These are phyloP conservation scores for Potentilla sterilis DNA, from an alignment of 306 rosid genomes.

Conservation along the genomic window DNA sequence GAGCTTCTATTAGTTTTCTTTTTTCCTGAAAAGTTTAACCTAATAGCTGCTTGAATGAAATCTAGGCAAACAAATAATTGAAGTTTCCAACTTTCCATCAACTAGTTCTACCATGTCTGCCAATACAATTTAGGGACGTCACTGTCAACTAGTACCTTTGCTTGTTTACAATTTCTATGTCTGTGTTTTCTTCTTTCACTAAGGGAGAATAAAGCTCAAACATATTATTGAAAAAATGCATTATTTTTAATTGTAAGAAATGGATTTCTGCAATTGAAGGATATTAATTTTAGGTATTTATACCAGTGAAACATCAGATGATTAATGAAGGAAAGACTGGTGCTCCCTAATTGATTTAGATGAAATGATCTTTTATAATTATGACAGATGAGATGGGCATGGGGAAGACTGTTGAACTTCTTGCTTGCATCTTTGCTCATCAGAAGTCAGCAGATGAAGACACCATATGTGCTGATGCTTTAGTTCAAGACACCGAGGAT, in stretches of 20 bases:
- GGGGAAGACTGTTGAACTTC: slow-evolving; percentile 94
- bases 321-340: slow-evolving; percentile 1
- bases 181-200: neutral
- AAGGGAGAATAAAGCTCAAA: neutral
- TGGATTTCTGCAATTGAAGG: neutral
- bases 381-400: slow-evolving; percentile 90
- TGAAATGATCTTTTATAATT: slow-evolving; percentile 23
- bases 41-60: neutral
- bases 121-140: neutral
- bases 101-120: neutral
- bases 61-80: slow-evolving; percentile 2
- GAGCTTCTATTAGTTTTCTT: neutral
- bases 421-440: slow-evolving; percentile 82
- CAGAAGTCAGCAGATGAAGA: slow-evolving; percentile 55
- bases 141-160: neutral
- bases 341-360: slow-evolving; percentile 17
- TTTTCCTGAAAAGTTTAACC: neutral
- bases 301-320: neutral
- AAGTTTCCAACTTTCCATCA: neutral
- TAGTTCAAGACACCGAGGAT: slow-evolving; percentile 29
- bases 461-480: slow-evolving; percentile 34
- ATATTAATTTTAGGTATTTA: neutral
- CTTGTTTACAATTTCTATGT: neutral
- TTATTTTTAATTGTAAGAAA: neutral
- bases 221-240: neutral